Conservation (phyloP, 768 basidiomycete species). For the Albatrellus ellisii region DNA sequence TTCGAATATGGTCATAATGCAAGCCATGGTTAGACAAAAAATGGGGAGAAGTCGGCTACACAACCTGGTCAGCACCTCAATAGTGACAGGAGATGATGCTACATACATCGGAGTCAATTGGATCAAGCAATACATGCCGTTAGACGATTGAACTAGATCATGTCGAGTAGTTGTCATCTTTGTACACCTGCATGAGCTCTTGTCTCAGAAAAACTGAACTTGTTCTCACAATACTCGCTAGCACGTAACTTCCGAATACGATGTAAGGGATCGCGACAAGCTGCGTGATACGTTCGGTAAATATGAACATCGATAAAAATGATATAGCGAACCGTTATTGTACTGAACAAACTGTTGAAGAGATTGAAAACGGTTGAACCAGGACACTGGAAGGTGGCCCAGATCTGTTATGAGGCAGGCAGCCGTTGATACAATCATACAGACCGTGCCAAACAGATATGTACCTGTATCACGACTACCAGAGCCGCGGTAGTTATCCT, state of each 20-base stretch:
- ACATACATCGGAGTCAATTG: constrained; percentile 25
- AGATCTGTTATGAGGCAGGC: constrained; percentile 21
- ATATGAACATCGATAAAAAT: neutral
- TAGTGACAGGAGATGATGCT: neutral
- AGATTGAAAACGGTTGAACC: constrained; percentile 12
- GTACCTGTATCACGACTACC: constrained; percentile 29
- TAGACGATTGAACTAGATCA: constrained; percentile 19
- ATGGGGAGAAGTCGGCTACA: constrained; percentile 9
- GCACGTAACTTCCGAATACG: constrained; percentile 28
- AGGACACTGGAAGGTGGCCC: constrained; percentile 22
- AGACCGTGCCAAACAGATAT: neutral
- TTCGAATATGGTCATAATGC: constrained; percentile 31
- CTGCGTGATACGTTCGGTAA: constrained; percentile 16
- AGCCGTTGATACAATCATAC: neutral
- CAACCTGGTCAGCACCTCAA: neutral
- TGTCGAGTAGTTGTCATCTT: constrained; percentile 15
- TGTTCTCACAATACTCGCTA: too few relatives aligned
- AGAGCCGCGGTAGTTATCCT: constrained; percentile 32
- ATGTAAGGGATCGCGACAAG: constrained; percentile 27
- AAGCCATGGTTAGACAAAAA: neutral
- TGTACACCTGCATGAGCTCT: too few relatives aligned
- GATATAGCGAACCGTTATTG: constrained; percentile 14
- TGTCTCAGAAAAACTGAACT: too few relatives aligned
- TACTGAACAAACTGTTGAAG: constrained; percentile 17
- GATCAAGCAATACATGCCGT: constrained; percentile 40